Evolutionary conservation across 1,139 yeast species (phyloP).

Genomic region (Meyerozyma guilliermondii): DNA sequence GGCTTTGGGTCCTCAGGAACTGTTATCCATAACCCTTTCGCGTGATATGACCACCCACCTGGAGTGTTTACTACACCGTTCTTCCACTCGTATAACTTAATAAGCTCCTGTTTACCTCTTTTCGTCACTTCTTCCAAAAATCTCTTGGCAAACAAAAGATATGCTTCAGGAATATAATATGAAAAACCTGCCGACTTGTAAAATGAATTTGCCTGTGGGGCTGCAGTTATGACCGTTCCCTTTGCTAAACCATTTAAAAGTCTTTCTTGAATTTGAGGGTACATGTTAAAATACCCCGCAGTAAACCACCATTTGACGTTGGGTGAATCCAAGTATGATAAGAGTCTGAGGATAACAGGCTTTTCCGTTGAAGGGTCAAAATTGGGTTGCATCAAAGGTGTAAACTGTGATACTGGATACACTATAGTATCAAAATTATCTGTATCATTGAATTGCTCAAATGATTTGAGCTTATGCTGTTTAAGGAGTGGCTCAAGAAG

Average conservation of each 20-base stretch:
- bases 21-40: constrained; percentile 92
- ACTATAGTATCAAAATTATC: constrained; percentile 58
- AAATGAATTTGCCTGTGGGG: constrained; percentile 92
- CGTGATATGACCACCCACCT: constrained; percentile 96
- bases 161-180: constrained; percentile 80
- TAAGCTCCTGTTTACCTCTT: constrained; percentile 40
- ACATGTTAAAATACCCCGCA: constrained; percentile 94
- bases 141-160: constrained; percentile 65
- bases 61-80: constrained; percentile 77
- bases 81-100: constrained; percentile 77
- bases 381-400: constrained; percentile 66
- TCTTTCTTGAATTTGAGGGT: constrained; percentile 63
- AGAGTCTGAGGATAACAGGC: constrained; percentile 56
- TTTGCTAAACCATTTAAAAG: constrained; percentile 55
- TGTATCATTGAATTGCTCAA: constrained; percentile 29
- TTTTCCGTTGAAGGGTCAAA: constrained; percentile 71
- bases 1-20: constrained; percentile 58
- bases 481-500: constrained; percentile 55
- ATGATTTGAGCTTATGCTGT: constrained; percentile 31
- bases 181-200: constrained; percentile 82
- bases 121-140: constrained; percentile 55
- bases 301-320: constrained; percentile 79
- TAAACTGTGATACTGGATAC: constrained; percentile 87
- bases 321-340: constrained; percentile 54
- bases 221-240: constrained; percentile 81